These are phyloP conservation scores for Hypoxylon cercidicola DNA, from an alignment of 495 filamentous ascomycete genomes.

Conservation along the genomic window DNA sequence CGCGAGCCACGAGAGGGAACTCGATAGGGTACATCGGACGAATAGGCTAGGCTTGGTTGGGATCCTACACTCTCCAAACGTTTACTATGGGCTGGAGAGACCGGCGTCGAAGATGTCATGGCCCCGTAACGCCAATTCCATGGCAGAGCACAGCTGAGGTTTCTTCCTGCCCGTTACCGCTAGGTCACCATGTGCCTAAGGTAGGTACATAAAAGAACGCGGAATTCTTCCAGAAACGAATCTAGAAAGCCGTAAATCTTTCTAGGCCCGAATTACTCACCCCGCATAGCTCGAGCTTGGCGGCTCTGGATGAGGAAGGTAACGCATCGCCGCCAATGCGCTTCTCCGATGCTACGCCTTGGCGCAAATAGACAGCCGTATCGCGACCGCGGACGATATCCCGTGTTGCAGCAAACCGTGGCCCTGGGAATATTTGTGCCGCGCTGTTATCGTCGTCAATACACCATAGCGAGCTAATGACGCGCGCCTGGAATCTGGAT, in stretches of 20 bases:
- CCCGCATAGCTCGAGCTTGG: slow-evolving; percentile 30
- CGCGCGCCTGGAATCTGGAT: slow-evolving; percentile 13
- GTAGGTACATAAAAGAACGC: neutral
- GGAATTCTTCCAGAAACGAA: neutral
- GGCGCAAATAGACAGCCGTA: slow-evolving; percentile 22
- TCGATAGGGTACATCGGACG: no score
- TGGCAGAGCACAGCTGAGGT: neutral
- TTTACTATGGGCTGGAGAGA: no score
- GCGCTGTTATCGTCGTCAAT: neutral
- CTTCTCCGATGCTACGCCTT: slow-evolving; percentile 28
- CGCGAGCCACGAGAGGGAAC: no score
- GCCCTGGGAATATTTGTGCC: slow-evolving; percentile 7
- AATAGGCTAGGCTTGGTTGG: no score
- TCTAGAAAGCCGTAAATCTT: slow-evolving; percentile 22
- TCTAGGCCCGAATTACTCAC: slow-evolving; percentile 22
- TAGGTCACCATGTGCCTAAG: no score
- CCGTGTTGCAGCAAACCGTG: slow-evolving; percentile 11
- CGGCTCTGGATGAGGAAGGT: slow-evolving; percentile 36
- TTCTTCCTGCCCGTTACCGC: neutral
- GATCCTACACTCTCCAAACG: no score
- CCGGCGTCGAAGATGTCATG: no score
- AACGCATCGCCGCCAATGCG: slow-evolving; percentile 12
- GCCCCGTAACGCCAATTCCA: no score
- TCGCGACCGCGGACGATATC: neutral
- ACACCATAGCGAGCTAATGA: slow-evolving; percentile 14